phyloP scores from a whole-genome alignment of 2,329 filamentous ascomycete genomes.

The Raffaelea arxii region DNA sequence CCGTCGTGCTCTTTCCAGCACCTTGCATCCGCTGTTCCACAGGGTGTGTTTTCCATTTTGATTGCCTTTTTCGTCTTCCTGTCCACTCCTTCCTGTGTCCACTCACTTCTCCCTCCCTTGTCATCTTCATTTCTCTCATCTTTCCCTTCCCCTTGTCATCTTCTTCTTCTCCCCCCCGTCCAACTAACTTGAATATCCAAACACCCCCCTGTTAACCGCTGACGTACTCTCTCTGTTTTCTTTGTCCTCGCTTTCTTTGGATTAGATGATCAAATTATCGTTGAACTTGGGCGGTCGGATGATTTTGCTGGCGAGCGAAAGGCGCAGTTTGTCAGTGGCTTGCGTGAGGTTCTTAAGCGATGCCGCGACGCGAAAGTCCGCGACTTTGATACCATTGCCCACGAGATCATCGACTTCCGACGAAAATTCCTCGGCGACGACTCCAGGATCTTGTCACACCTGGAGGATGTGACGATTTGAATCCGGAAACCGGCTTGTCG shows the following conservation, averaged over 20 bases:
- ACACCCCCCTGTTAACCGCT: conserved; percentile 30
- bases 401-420: conserved; percentile 58
- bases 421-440: conserved; percentile 54
- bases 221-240: conserved; percentile 25
- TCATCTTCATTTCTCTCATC: conserved; percentile 20
- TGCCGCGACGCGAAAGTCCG: conserved; percentile 50
- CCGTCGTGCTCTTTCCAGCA: conserved; percentile 68
- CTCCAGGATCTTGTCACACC: conserved; percentile 47
- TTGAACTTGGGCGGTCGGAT: conserved; percentile 59
- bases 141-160: conserved; percentile 12
- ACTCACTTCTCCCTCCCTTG: conserved; percentile 18
- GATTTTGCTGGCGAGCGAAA: conserved; percentile 53
- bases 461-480: conserved; percentile 19
- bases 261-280: conserved; percentile 63
- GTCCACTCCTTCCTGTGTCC: background rate
- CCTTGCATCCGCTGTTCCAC: conserved; percentile 61
- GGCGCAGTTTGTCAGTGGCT: conserved; percentile 51
- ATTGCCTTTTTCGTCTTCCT: conserved; percentile 2
- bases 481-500: no score
- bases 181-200: background rate
- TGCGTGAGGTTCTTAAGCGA: conserved; percentile 50
- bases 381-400: conserved; percentile 58
- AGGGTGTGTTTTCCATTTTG: conserved; percentile 56
- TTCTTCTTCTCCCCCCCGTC: conserved; percentile 18
- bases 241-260: conserved; percentile 18